Percentiles rank a stretch among this genome's conserved stretches.
These are phyloP conservation scores for Macrophomina pseudophaseolina DNA, from an alignment of 2,329 filamentous ascomycete genomes.

Conservation along the genomic window DNA sequence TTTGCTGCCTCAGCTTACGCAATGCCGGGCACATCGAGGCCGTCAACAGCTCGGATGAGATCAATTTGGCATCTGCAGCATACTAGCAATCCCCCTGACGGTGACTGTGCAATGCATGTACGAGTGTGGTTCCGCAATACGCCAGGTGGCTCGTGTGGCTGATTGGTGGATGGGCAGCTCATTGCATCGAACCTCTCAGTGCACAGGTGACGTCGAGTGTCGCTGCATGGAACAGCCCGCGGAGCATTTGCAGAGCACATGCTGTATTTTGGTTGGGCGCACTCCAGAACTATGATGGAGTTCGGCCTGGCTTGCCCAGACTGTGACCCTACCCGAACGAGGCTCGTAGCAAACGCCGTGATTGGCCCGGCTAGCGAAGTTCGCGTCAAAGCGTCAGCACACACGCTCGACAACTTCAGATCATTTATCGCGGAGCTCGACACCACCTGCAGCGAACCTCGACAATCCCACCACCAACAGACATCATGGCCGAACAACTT, in stretches of 20 bases:
- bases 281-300: neutral
- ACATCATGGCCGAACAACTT: conserved; percentile 85
- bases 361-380: conserved; percentile 21
- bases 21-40: neutral
- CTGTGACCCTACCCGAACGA: conserved; percentile 20
- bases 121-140: neutral
- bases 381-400: conserved; percentile 24
- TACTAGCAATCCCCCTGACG: neutral
- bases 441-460: conserved; percentile 28
- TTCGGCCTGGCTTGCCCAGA: neutral
- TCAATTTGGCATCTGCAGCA: neutral
- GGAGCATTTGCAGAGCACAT: neutral
- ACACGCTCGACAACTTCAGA: conserved; percentile 26
- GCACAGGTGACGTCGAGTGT: neutral
- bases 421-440: conserved; percentile 27
- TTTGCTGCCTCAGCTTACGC: neutral
- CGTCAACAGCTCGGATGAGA: neutral
- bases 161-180: neutral
- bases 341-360: conserved; percentile 10
- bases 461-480: conserved; percentile 28
- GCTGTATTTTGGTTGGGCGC: neutral
- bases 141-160: neutral
- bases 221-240: neutral
- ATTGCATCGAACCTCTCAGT: neutral
- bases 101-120: neutral